Evolutionary conservation across 2,329 filamentous ascomycete genomes (phyloP).

Genomic region (Pochonia chlamydosporia): DNA sequence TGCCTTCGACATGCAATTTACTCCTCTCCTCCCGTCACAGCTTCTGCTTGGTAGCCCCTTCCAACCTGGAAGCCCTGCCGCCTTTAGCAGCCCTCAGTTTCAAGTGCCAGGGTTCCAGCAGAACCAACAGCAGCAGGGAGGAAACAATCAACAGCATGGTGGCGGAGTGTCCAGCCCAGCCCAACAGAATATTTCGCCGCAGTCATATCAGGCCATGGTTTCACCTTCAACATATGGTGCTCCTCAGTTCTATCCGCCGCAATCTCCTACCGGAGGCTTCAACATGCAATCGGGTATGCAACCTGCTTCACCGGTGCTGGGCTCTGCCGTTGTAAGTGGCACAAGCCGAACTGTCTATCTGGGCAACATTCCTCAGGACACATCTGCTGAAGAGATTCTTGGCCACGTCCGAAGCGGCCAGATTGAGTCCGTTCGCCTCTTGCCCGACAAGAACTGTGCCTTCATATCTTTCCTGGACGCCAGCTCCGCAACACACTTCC

Average conservation of each 20-base stretch:
- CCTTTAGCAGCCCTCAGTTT: constrained; percentile 89
- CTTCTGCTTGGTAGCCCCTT: constrained; percentile 93
- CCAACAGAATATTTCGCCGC: constrained; percentile 72
- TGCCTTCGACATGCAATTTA: constrained; percentile 97
- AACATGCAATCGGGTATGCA: constrained; percentile 50
- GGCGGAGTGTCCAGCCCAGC: constrained; percentile 68
- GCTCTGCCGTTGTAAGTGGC: constrained; percentile 75
- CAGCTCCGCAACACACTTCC: constrained; percentile 96
- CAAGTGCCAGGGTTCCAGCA: constrained; percentile 75
- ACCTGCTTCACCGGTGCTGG: constrained; percentile 70
- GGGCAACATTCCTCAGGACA: constrained; percentile 97
- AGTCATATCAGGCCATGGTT: constrained; percentile 77
- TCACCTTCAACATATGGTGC: constrained; percentile 80
- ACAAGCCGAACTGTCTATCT: constrained; percentile 96
- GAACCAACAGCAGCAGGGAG: constrained; percentile 44
- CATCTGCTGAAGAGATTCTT: constrained; percentile 91
- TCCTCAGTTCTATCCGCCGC: constrained; percentile 78
- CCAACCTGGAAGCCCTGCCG: constrained; percentile 86
- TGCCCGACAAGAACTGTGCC: constrained; percentile 98
- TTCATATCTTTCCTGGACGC: constrained; percentile 99
- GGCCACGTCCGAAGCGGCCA: constrained; percentile 95
- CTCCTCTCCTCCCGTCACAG: constrained; percentile 88
- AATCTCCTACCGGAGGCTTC: constrained; percentile 79
- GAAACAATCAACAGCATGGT: constrained; percentile 47
- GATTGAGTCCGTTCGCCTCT: constrained; percentile 94